Percentiles rank a stretch among this genome's conserved stretches.
Conservation (phyloP, 495 filamentous ascomycete species). For the Penicillium salamii region DNA sequence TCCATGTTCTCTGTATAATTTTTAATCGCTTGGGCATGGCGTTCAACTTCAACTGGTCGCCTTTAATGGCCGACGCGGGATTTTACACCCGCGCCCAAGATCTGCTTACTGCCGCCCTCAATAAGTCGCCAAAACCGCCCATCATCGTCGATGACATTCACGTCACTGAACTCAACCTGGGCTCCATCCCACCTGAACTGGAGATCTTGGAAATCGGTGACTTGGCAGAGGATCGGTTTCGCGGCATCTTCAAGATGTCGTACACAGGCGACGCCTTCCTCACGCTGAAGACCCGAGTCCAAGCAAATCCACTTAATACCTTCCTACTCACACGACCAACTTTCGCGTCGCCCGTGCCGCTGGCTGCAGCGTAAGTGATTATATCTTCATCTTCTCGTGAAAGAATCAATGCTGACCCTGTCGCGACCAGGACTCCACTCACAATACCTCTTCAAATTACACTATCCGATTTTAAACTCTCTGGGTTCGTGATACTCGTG, state of each 20-base stretch:
- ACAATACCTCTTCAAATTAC: slow-evolving; percentile 97
- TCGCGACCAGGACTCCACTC: slow-evolving; percentile 58
- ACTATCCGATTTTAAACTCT: slow-evolving; percentile 92
- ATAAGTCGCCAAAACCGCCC: slow-evolving; percentile 96
- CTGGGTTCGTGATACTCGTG: slow-evolving; percentile 94
- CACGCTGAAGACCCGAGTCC: slow-evolving; percentile 90
- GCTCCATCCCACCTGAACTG: slow-evolving; percentile 83
- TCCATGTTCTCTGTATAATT: slow-evolving; percentile 2
- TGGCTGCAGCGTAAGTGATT: slow-evolving; percentile 73
- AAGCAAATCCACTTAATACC: slow-evolving; percentile 96
- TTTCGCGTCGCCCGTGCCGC: slow-evolving; percentile 86
- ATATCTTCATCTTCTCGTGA: slow-evolving; percentile 13
- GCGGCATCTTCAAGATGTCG: slow-evolving; percentile 98
- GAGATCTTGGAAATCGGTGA: slow-evolving; percentile 98
- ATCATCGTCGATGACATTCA: slow-evolving; percentile 99
- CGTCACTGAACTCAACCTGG: slow-evolving; percentile 95
- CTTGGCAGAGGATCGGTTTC: slow-evolving; percentile 92
- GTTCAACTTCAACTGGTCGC: slow-evolving; percentile 99
- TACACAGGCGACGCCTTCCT: slow-evolving; percentile 93
- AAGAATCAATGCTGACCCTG: slow-evolving; percentile 14
- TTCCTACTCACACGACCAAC: slow-evolving; percentile 86
- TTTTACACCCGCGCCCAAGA: slow-evolving; percentile 91
- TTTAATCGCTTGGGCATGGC: slow-evolving; percentile 66
- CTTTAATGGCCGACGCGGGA: slow-evolving; percentile 85
- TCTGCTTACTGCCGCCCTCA: slow-evolving; percentile 89